Evolutionary conservation across 2,329 filamentous ascomycete species (phyloP).

Genomic region (Monosporascus sp.): DNA sequence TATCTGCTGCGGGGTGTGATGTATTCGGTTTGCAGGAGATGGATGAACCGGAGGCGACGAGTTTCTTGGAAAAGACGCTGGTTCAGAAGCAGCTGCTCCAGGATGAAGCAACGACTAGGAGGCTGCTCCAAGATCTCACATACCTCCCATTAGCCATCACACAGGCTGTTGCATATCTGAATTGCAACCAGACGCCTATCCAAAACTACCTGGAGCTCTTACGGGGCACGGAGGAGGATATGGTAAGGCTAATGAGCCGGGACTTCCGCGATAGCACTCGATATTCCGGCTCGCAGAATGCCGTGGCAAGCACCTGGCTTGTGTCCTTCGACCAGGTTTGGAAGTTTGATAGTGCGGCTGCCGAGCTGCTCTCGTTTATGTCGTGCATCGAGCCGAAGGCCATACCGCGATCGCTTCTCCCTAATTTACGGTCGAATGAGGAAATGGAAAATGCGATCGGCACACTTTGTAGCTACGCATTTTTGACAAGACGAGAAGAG

Average conservation of each 20-base stretch:
- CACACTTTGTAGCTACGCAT: slow-evolving; percentile 24
- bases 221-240: slow-evolving; percentile 23
- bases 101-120: slow-evolving; percentile 3
- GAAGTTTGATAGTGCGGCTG: slow-evolving; percentile 22
- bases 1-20: slow-evolving; percentile 17
- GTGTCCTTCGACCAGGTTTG: slow-evolving; percentile 36
- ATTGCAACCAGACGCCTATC: slow-evolving; percentile 17
- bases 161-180: slow-evolving; percentile 35
- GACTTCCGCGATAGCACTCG: slow-evolving; percentile 29
- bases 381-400: slow-evolving; percentile 34
- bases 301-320: slow-evolving; percentile 33
- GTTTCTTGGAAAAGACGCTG: slow-evolving; percentile 23
- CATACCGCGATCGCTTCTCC: slow-evolving; percentile 31
- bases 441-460: slow-evolving; percentile 19
- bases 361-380: slow-evolving; percentile 32
- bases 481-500: slow-evolving; percentile 17
- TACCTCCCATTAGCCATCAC: slow-evolving; percentile 35
- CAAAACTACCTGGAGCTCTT: slow-evolving; percentile 30
- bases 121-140: slow-evolving; percentile 25
- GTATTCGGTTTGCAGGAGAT: slow-evolving; percentile 27
- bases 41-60: slow-evolving; percentile 19
- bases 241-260: slow-evolving; percentile 25
- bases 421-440: slow-evolving; percentile 6
- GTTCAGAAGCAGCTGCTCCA: slow-evolving; percentile 11
- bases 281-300: slow-evolving; percentile 26